Evolutionary conservation across 441 rosid genomes (phyloP).

Genomic region (Jatropha multifida): DNA sequence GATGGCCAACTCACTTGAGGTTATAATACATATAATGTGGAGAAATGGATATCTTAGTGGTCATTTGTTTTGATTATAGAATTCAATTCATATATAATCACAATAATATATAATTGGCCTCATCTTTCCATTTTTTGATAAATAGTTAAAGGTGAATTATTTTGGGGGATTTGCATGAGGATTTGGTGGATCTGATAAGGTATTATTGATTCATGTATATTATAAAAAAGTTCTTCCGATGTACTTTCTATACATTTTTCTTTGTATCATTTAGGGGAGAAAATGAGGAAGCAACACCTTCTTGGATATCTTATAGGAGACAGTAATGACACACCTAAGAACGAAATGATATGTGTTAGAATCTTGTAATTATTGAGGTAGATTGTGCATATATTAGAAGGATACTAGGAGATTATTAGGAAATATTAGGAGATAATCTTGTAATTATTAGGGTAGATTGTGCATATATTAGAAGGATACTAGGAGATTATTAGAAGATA

Average conservation of each 20-base stretch:
- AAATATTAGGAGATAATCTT: too few species aligned
- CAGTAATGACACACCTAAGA: not conserved
- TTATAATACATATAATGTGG: not conserved
- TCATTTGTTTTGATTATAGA: not conserved
- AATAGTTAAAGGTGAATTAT: not conserved
- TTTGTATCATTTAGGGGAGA: not conserved
- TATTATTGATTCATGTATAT: not conserved
- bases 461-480: too few species aligned
- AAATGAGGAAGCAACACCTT: not conserved
- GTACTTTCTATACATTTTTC: not conserved
- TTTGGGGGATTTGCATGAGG: not conserved
- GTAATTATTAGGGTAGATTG: too few species aligned
- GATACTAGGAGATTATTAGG: too few species aligned
- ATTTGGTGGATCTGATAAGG: not conserved
- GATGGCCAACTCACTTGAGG: not conserved
- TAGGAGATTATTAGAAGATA: too few species aligned
- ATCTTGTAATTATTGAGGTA: too few species aligned
- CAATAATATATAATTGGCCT: not conserved
- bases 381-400: too few species aligned
- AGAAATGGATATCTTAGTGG: not conserved
- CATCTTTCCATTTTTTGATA: not conserved
- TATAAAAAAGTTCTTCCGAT: not conserved
- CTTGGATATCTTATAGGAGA: not conserved
- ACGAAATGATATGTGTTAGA: not conserved
- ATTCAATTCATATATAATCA: not conserved